These are phyloP conservation scores for Cladophialophora bantiana DNA, from an alignment of 2,329 filamentous ascomycete species.

Conservation along the genomic window DNA sequence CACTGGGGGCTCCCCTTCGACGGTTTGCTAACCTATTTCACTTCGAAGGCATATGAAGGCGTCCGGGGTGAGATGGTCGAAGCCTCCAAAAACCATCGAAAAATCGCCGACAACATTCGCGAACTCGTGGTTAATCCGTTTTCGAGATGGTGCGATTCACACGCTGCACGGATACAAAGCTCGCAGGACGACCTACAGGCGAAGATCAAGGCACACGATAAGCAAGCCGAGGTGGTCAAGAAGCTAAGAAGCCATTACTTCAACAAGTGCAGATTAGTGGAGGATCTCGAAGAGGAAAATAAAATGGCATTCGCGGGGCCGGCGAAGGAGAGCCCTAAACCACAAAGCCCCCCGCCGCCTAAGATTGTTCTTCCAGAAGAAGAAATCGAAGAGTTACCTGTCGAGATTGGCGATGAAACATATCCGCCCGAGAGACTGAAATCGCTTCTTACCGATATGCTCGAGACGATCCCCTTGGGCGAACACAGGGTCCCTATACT, in stretches of 20 bases:
- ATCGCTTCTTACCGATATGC: constrained; percentile 84
- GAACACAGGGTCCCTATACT: constrained; percentile 96
- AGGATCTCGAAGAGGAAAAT: constrained; percentile 97
- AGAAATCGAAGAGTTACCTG: constrained; percentile 73
- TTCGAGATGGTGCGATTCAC: constrained; percentile 92
- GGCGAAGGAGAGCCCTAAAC: constrained; percentile 66
- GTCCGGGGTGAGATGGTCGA: constrained; percentile 92
- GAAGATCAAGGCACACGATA: constrained; percentile 90
- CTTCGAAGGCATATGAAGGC: constrained; percentile 82
- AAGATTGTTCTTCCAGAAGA: constrained; percentile 87
- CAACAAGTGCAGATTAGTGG: constrained; percentile 96
- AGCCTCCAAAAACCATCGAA: constrained; percentile 86
- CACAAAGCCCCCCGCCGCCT: constrained; percentile 59
- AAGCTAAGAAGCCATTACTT: constrained; percentile 97
- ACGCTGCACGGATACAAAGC: constrained; percentile 87
- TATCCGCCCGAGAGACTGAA: constrained; percentile 88
- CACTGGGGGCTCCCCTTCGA: not conserved
- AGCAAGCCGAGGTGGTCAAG: constrained; percentile 86
- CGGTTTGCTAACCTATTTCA: constrained; percentile 16
- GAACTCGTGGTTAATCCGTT: constrained; percentile 96
- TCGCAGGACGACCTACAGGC: constrained; percentile 93
- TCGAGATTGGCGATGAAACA: constrained; percentile 88
- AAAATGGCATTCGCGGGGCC: constrained; percentile 96
- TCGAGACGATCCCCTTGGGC: constrained; percentile 83
- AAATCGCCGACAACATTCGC: constrained; percentile 94